A percentile compares a stretch with the other conserved stretches of the same genome.
Conservation (phyloP, 2,329 filamentous ascomycete species). For the Hymenoscyphus repandus region DNA sequence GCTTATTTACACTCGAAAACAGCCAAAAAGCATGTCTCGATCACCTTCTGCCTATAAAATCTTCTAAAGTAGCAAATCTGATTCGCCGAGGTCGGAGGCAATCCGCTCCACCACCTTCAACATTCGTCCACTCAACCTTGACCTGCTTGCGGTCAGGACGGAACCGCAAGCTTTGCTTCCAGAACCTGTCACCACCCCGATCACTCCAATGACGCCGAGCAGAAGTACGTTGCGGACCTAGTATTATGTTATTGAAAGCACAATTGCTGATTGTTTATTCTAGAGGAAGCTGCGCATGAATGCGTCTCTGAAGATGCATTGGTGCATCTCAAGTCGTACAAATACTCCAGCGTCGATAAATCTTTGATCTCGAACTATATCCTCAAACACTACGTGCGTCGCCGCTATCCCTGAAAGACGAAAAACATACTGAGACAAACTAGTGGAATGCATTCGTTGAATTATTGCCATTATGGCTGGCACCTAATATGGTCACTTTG, state of each 20-base stretch:
- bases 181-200: conserved; percentile 27
- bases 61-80: background rate
- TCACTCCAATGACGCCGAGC: conserved; percentile 34
- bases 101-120: conserved; percentile 23
- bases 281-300: conserved; percentile 56
- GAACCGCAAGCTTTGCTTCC: conserved; percentile 23
- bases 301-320: conserved; percentile 87
- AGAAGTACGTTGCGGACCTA: conserved; percentile 29
- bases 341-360: conserved; percentile 96
- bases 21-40: conserved; percentile 13
- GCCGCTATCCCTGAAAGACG: conserved; percentile 11
- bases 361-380: conserved; percentile 91
- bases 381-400: conserved; percentile 84
- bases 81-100: conserved; percentile 29
- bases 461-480: conserved; percentile 88
- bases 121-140: conserved; percentile 24
- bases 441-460: conserved; percentile 98
- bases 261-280: conserved; percentile 5
- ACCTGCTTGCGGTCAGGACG: conserved; percentile 25
- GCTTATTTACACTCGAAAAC: background rate
- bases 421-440: conserved; percentile 19
- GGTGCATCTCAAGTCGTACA: conserved; percentile 88
- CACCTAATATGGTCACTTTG: conserved; percentile 95
- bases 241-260: background rate
- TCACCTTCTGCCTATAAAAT: conserved; percentile 8